phyloP scores from a whole-genome alignment of 2,329 filamentous ascomycete species.

The Sphaerulina vaccinii region DNA sequence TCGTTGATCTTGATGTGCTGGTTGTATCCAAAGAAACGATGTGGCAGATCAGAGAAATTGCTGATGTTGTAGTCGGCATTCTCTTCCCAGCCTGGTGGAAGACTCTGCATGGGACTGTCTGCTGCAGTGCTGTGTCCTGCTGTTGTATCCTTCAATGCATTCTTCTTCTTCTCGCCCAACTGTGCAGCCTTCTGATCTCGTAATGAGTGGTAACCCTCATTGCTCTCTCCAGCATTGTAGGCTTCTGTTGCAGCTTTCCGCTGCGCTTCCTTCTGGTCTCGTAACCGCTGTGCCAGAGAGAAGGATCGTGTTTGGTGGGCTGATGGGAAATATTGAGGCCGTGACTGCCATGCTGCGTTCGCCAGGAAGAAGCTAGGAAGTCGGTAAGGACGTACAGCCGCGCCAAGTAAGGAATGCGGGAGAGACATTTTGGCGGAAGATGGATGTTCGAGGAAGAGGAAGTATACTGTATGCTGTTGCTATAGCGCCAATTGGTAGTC shows the following conservation, averaged over 20 bases:
- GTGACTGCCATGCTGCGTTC: constrained; percentile 36
- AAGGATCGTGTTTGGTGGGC: constrained; percentile 22
- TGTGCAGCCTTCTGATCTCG: constrained; percentile 14
- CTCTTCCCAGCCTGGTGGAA: constrained; percentile 69
- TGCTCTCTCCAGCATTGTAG: background rate
- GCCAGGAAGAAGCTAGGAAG: constrained; percentile 36
- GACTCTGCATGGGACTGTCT: constrained; percentile 33
- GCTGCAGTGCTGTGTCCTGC: constrained; percentile 22
- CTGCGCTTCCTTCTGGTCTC: constrained; percentile 20
- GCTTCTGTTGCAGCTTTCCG: background rate
- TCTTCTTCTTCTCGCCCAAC: constrained; percentile 17
- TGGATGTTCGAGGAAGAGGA: too few relatives aligned
- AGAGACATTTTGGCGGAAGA: constrained; percentile 25
- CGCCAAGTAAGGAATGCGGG: constrained; percentile 35
- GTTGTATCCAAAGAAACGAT: constrained; percentile 84
- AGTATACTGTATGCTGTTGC: background rate
- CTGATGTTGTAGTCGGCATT: constrained; percentile 69
- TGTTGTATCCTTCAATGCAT: constrained; percentile 15
- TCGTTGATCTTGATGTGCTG: constrained; percentile 95
- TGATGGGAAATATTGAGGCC: constrained; percentile 28
- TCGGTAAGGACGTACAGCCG: too few relatives aligned
- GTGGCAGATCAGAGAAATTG: constrained; percentile 73
- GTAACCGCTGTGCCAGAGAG: constrained; percentile 21
- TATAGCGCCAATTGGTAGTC: constrained; percentile 2
- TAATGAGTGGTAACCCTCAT: background rate